phyloP scores from a whole-genome alignment of 2,329 filamentous ascomycete species.

The Polychaeton citri region DNA sequence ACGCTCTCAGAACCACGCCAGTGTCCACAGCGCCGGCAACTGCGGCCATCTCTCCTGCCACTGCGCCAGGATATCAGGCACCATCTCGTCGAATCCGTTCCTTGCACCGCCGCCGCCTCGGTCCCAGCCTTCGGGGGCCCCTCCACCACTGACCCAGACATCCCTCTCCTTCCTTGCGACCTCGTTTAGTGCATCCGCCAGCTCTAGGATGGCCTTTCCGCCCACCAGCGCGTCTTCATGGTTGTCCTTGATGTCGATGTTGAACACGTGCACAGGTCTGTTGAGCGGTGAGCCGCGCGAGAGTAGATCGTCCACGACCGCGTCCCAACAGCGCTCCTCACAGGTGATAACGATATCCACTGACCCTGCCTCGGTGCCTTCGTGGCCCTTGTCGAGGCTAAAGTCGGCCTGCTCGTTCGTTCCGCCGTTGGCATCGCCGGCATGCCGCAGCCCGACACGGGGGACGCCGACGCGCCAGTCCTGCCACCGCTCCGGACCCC shows the following conservation, averaged over 20 bases:
- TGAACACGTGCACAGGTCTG: constrained; percentile 90
- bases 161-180: constrained; percentile 67
- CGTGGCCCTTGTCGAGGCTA: constrained; percentile 58
- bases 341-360: constrained; percentile 95
- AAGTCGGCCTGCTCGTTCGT: constrained; percentile 24
- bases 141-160: constrained; percentile 51
- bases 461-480: constrained; percentile 88
- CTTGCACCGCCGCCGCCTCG: constrained; percentile 53
- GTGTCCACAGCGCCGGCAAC: constrained; percentile 80
- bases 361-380: constrained; percentile 74
- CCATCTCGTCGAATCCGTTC: constrained; percentile 75
- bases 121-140: constrained; percentile 34
- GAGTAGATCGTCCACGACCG: constrained; percentile 85
- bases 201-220: constrained; percentile 79
- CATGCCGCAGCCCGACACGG: constrained; percentile 49
- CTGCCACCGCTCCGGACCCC: constrained; percentile 93
- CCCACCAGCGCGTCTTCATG: constrained; percentile 91
- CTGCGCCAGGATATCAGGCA: constrained; percentile 77
- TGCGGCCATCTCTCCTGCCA: constrained; percentile 96
- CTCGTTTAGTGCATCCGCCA: constrained; percentile 73
- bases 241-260: constrained; percentile 96
- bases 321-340: constrained; percentile 96
- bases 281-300: constrained; percentile 78
- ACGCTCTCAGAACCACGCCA: constrained; percentile 68
- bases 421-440: background rate